Evolutionary conservation across 2,329 filamentous ascomycete species (phyloP).

Genomic region (Talaromyces atroroseus): DNA sequence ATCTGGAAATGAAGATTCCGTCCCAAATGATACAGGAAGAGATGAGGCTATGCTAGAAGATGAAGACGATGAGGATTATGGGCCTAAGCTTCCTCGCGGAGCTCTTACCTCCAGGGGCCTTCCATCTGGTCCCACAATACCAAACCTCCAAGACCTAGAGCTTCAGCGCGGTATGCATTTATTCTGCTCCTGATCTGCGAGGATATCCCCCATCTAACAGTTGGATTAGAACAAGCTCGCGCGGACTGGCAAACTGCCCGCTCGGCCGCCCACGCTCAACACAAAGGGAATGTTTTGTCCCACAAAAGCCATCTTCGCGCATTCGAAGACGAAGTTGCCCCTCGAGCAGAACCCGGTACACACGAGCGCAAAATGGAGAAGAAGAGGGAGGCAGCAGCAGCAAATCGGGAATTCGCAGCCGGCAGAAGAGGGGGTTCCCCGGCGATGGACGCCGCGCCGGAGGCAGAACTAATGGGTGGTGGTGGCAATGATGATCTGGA

Average conservation of each 20-base stretch:
- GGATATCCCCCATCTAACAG: background rate
- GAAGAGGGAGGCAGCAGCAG: slow-evolving; percentile 64
- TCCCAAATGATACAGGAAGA: slow-evolving; percentile 5
- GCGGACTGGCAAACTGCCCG: slow-evolving; percentile 27
- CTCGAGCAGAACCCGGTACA: slow-evolving; percentile 76
- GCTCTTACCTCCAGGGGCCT: slow-evolving; percentile 15
- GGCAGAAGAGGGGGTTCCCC: slow-evolving; percentile 55
- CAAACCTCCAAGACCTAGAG: slow-evolving; percentile 68
- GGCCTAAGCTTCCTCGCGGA: slow-evolving; percentile 45
- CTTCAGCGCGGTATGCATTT: slow-evolving; percentile 40
- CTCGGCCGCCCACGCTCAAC: slow-evolving; percentile 27
- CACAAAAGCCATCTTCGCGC: slow-evolving; percentile 31
- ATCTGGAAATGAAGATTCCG: slow-evolving; percentile 17
- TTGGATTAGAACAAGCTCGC: slow-evolving; percentile 23
- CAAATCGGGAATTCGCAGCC: slow-evolving; percentile 67
- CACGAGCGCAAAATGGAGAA: slow-evolving; percentile 84
- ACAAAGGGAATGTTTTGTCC: slow-evolving; percentile 49
- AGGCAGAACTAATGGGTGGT: slow-evolving; percentile 68
- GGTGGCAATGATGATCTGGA: slow-evolving; percentile 57
- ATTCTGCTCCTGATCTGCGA: background rate
- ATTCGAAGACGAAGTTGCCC: slow-evolving; percentile 65
- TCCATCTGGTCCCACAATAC: slow-evolving; percentile 56
- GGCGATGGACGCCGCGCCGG: slow-evolving; percentile 56
- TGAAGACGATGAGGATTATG: slow-evolving; percentile 48
- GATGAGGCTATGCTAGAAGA: slow-evolving; percentile 14